Evolutionary conservation across 2,329 filamentous ascomycete species (phyloP).

Genomic region (Colletotrichum sidae): DNA sequence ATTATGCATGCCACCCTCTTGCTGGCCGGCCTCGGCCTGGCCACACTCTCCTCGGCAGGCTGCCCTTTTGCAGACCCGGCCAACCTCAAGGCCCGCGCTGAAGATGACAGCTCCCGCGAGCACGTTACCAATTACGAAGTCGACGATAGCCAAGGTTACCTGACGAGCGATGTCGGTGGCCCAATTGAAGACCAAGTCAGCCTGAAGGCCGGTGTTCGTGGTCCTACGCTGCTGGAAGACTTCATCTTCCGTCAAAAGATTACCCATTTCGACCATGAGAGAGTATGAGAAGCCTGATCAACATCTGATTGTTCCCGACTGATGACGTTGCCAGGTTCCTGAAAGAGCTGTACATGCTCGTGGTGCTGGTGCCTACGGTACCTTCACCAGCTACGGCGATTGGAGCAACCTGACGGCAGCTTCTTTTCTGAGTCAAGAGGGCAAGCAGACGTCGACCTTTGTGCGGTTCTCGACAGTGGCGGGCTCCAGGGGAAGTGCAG

Average conservation of each 20-base stretch:
- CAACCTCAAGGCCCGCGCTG: constrained; percentile 26
- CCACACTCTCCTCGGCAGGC: constrained; percentile 37
- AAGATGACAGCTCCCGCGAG: constrained; percentile 43
- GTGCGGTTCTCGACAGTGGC: constrained; percentile 82
- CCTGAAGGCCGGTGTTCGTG: constrained; percentile 74
- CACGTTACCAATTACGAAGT: constrained; percentile 53
- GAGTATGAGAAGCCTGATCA: constrained; percentile 57
- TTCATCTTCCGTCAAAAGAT: constrained; percentile 81
- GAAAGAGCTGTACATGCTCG: constrained; percentile 78
- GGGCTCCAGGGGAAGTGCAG: constrained; percentile 75
- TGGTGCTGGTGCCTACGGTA: constrained; percentile 76
- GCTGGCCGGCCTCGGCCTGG: constrained; percentile 42
- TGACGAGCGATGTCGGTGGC: constrained; percentile 76
- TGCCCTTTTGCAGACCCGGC: constrained; percentile 49
- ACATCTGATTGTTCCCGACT: constrained; percentile 24
- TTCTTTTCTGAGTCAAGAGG: constrained; percentile 68
- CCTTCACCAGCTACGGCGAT: constrained; percentile 75
- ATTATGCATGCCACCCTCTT: constrained; percentile 32
- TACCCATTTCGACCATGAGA: constrained; percentile 76
- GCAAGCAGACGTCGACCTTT: constrained; percentile 71
- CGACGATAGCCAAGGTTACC: constrained; percentile 65
- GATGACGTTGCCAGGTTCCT: constrained; percentile 57
- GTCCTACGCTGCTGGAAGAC: constrained; percentile 77
- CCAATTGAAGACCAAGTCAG: constrained; percentile 76
- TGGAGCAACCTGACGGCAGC: constrained; percentile 77